These are phyloP conservation scores for Maudiozyma bulderi DNA, from an alignment of 805 yeast genomes.

Conservation along the genomic window DNA sequence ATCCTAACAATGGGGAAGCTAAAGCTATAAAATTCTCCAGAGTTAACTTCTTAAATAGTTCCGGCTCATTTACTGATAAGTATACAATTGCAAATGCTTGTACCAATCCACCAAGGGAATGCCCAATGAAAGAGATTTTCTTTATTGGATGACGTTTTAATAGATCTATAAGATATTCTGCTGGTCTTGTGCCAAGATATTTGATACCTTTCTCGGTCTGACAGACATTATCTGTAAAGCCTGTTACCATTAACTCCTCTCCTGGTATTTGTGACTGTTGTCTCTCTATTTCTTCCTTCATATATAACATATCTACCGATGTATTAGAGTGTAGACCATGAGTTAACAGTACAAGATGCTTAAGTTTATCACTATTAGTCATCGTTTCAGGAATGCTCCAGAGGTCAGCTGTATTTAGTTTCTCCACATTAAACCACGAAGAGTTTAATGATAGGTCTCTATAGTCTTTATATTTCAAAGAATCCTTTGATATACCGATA, in stretches of 20 bases:
- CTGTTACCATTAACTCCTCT: slow-evolving; percentile 53
- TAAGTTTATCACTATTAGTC: slow-evolving; percentile 6
- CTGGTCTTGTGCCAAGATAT: slow-evolving; percentile 61
- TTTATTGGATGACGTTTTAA: slow-evolving; percentile 34
- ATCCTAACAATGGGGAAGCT: slow-evolving; percentile 70
- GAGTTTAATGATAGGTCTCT: neutral
- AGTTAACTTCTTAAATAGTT: slow-evolving; percentile 47
- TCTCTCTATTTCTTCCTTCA: slow-evolving; percentile 53
- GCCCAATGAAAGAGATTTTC: slow-evolving; percentile 66
- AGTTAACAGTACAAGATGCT: slow-evolving; percentile 58
- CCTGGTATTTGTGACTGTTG: slow-evolving; percentile 21
- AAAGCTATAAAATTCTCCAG: slow-evolving; percentile 63
- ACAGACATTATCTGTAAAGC: slow-evolving; percentile 60
- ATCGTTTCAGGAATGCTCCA: slow-evolving; percentile 51
- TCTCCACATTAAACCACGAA: slow-evolving; percentile 37
- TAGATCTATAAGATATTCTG: slow-evolving; percentile 48
- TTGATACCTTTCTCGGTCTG: slow-evolving; percentile 72
- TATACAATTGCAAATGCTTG: slow-evolving; percentile 74
- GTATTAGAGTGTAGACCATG: slow-evolving; percentile 76
- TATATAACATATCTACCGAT: slow-evolving; percentile 62
- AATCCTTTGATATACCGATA: slow-evolving; percentile 17
- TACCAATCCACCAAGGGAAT: slow-evolving; percentile 69
- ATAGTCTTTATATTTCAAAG: neutral
- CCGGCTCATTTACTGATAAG: slow-evolving; percentile 54
- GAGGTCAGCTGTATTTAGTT: slow-evolving; percentile 49